Percentiles rank a stretch among this genome's conserved stretches.
These are phyloP conservation scores for Knoxia roxburghii DNA, from an alignment of 257 asterid species.

Conservation along the genomic window DNA sequence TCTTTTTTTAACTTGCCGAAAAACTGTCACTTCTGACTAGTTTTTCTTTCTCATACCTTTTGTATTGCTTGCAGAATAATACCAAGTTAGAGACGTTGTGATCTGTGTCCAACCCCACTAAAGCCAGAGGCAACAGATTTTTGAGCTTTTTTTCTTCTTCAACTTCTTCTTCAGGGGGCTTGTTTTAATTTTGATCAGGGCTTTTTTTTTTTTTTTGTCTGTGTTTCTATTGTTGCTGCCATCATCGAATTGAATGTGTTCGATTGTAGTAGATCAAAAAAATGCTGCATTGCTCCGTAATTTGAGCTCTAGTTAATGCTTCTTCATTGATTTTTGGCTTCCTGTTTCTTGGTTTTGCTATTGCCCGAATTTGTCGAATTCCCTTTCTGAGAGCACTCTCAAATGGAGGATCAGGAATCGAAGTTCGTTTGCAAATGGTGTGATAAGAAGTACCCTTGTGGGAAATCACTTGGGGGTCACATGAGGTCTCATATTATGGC, in stretches of 20 bases:
- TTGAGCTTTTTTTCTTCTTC: slow-evolving; percentile 24
- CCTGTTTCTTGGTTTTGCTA: slow-evolving; percentile 17
- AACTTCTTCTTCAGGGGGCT: slow-evolving; percentile 8
- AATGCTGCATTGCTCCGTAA: slow-evolving; percentile 25
- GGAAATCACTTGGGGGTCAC: slow-evolving; percentile 87
- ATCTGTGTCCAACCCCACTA: slow-evolving; percentile 50
- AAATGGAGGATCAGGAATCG: slow-evolving; percentile 24
- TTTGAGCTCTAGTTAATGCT: slow-evolving; percentile 19
- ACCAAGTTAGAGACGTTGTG: slow-evolving; percentile 37
- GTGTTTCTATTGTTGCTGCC: slow-evolving; percentile 7
- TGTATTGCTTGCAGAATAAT: slow-evolving; percentile 16
- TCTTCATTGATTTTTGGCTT: slow-evolving; percentile 20
- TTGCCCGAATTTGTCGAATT: slow-evolving; percentile 10
- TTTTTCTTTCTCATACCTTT: slow-evolving; percentile 17
- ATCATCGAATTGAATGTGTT: background rate
- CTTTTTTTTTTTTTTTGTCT: slow-evolving; percentile 11
- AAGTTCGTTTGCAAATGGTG: slow-evolving; percentile 40
- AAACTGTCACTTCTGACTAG: slow-evolving; percentile 49
- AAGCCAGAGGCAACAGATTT: slow-evolving; percentile 9
- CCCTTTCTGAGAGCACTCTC: background rate
- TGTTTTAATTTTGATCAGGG: slow-evolving; percentile 32
- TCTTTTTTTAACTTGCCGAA: slow-evolving; percentile 33
- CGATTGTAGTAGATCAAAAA: slow-evolving; percentile 9
- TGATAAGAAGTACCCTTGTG: slow-evolving; percentile 62
- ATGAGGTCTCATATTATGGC: slow-evolving; percentile 71